Percentiles rank a stretch among this genome's conserved stretches.
Conservation (phyloP, 176 grass and related monocot species). For the Elaeis guineensis region DNA sequence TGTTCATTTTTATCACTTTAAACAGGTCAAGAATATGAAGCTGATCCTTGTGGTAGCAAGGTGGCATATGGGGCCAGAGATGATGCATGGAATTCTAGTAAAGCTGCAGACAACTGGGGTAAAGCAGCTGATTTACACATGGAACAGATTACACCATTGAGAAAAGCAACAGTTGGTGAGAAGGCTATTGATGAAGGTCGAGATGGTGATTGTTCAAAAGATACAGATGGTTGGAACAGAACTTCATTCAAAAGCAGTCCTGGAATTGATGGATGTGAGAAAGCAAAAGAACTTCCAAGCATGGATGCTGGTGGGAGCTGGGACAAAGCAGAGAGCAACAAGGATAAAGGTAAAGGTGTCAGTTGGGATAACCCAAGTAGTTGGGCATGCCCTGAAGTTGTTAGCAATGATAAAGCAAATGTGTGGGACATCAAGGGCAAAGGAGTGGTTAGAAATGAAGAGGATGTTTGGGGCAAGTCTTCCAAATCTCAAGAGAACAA, state of each 20-base stretch:
- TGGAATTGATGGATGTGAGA: conserved; percentile 18
- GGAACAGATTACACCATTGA: no score
- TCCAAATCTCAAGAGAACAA: not conserved
- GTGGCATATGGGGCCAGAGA: conserved; percentile 11
- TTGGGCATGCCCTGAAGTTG: not conserved
- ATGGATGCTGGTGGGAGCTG: conserved; percentile 7
- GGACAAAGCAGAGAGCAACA: no score
- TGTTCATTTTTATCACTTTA: conserved; percentile 16
- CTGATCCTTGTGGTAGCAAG: conserved; percentile 47
- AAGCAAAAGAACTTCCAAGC: conserved; percentile 3
- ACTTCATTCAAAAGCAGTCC: conserved; percentile 10
- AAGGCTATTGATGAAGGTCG: no score
- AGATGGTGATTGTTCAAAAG: no score
- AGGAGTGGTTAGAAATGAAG: not conserved
- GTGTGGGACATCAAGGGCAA: conserved; percentile 29
- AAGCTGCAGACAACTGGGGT: no score
- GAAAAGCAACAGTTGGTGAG: no score
- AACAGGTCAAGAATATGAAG: conserved; percentile 33
- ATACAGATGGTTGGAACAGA: conserved; percentile 17
- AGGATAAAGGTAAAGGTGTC: no score
- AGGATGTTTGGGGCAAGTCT: conserved; percentile 6
- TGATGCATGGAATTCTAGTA: conserved; percentile 13
- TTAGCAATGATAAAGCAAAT: conserved; percentile 20
- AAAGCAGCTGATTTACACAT: no score
- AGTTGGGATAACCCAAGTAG: no score